These are phyloP conservation scores for Monocercomonoides exilis DNA, from an alignment of 78 protist genomes.

Conservation along the genomic window DNA sequence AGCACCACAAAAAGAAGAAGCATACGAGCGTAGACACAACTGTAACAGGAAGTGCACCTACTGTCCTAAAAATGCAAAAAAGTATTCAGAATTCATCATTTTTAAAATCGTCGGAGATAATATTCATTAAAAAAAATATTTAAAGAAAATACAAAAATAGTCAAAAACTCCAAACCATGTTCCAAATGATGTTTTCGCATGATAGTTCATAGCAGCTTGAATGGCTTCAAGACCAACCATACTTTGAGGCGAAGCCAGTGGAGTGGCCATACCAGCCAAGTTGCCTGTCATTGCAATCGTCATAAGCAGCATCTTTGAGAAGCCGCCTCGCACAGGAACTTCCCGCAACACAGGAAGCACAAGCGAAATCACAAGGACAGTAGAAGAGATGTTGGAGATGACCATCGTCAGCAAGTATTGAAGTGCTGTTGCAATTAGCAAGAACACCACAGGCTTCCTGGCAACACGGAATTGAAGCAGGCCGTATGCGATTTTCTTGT, in stretches of 20 bases:
- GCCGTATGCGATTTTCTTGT: not conserved
- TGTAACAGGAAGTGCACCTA: not conserved
- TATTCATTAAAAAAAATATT: no score
- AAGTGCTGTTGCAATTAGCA: not conserved
- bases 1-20: not conserved
- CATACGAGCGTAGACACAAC: not conserved
- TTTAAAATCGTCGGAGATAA: no score
- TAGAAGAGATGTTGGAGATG: constrained; percentile 6
- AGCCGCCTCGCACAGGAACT: not conserved
- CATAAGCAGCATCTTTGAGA: not conserved
- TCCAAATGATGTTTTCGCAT: not conserved
- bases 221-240: not conserved
- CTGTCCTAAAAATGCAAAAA: not conserved
- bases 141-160: no score
- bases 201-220: not conserved
- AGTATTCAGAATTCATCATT: no score
- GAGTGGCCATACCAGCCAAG: not conserved
- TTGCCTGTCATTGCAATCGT: not conserved
- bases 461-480: not conserved
- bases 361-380: not conserved
- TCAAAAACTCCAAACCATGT: not conserved
- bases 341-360: constrained; percentile 8
- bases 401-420: not conserved
- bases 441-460: not conserved
- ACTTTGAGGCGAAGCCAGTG: constrained; percentile 4